Evolutionary conservation across 192 early-diverging fungal species (phyloP).

Genomic region (Coemansia reversa): DNA sequence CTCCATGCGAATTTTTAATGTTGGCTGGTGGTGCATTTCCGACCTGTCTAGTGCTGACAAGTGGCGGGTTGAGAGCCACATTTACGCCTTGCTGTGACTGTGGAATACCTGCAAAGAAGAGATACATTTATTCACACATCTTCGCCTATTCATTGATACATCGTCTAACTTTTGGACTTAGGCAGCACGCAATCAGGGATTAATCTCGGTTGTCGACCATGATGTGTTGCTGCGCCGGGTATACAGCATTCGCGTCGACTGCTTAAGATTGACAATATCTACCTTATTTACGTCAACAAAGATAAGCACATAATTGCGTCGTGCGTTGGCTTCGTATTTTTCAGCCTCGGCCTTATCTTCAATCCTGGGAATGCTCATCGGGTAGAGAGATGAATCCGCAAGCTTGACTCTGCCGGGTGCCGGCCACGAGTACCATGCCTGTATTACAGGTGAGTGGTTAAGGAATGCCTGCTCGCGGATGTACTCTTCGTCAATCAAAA

Average conservation of each 20-base stretch:
- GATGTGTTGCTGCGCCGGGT: conserved; percentile 43
- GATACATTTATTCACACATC: neutral
- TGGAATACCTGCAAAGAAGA: neutral
- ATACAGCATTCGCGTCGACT: conserved; percentile 32
- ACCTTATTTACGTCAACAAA: conserved; percentile 47
- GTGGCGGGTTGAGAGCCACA: neutral
- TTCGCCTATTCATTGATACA: neutral
- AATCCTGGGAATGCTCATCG: conserved; percentile 26
- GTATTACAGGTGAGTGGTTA: conserved; percentile 38
- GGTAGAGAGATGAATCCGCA: conserved; percentile 35
- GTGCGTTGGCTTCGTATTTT: conserved; percentile 39
- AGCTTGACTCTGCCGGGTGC: conserved; percentile 34
- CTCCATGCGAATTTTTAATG: neutral
- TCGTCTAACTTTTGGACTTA: neutral
- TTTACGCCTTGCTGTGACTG: neutral
- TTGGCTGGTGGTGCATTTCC: neutral
- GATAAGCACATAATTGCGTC: conserved; percentile 49
- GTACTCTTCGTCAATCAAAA: conserved; percentile 37
- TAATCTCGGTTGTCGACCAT: conserved; percentile 40
- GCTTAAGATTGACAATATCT: conserved; percentile 43
- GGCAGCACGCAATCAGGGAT: conserved; percentile 18
- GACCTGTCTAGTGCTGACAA: neutral
- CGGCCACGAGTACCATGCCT: conserved; percentile 56
- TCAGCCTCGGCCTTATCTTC: conserved; percentile 21
- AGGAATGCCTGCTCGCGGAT: conserved; percentile 51